Conservation (phyloP, 2,329 filamentous ascomycete genomes). For the Fusarium protoensiforme region DNA sequence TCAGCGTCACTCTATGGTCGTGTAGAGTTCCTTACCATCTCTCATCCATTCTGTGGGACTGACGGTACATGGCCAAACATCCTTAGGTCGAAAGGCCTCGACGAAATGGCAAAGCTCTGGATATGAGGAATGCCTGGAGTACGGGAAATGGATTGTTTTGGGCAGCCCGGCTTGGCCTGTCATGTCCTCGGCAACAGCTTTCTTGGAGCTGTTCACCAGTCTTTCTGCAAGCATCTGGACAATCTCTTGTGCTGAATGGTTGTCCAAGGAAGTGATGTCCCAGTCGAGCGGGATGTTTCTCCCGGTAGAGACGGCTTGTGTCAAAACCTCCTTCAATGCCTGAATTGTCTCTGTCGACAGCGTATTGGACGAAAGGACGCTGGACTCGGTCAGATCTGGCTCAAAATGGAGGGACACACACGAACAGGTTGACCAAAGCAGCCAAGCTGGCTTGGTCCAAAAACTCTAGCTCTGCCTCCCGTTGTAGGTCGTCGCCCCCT, state of each 20-base stretch:
- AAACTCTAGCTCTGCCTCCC: constrained; percentile 73
- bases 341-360: constrained; percentile 12
- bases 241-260: constrained; percentile 21
- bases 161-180: constrained; percentile 46
- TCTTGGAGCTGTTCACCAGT: not conserved
- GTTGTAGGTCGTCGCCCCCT: constrained; percentile 79
- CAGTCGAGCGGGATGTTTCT: constrained; percentile 43
- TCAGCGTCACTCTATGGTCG: not conserved
- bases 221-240: constrained; percentile 24
- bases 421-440: constrained; percentile 56
- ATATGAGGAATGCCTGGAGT: constrained; percentile 90
- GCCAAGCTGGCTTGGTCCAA: constrained; percentile 64
- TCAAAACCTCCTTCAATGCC: constrained; percentile 25
- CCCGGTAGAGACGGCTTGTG: constrained; percentile 30
- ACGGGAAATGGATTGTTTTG: constrained; percentile 74
- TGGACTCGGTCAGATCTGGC: constrained; percentile 15
- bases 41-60: constrained; percentile 70
- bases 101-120: constrained; percentile 80
- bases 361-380: constrained; percentile 25
- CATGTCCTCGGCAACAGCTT: not conserved
- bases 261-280: constrained; percentile 23
- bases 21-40: constrained; percentile 50
- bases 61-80: constrained; percentile 86
- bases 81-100: constrained; percentile 73
- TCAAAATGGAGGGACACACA: not conserved